Base-by-base conservation (phyloP, 2,329 filamentous ascomycete genomes). In the Colletotrichum truncatum region DNA sequence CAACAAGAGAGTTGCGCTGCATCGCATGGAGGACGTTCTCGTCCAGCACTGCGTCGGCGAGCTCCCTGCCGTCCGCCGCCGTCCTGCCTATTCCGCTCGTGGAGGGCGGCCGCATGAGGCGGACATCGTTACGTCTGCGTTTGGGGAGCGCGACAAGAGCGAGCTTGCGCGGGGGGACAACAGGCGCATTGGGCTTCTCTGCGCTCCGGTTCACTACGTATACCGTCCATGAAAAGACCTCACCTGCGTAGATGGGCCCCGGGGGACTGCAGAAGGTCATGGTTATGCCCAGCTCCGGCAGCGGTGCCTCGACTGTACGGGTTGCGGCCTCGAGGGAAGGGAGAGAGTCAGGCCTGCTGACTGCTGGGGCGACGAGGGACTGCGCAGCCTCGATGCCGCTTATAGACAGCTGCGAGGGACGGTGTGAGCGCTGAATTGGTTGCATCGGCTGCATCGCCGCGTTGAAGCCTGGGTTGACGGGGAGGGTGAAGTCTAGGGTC, bases 181-280 rank as follows among this genome's bases (percentile, higher is more conserved):
- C 78, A 23, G 79, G 72, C 62, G 46, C 54, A 26, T 55, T 58
- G 25, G 61, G 30, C 60, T 72, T 77, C 26, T 80, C 84, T 39
- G 81, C 79, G 48, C 86, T 88, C 51, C 90, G 87, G 75, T 95
- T 96, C 68, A 93, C 90, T 36, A 94, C 89, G 72, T 93, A 91
- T 14, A 94, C 84, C 32, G 85, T 86, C 89, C 93, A 93, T 39
- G 82, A 81, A 74, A 96, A 94, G 52, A 89, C 82, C 46, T 92
- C 84, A 36, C 91, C 91, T 0, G 89, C 85, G 62, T 81, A 83
- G 23, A 93, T 82, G 56, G 84, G 81, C 21, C 77, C 72, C 11
- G 76, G 66, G 32, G 91, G 91, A 0, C 86, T 89, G 6, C 85
- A 87, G 73, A 96, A 90, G 39, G 91, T 93, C 79, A 95, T 88